Conservation (phyloP, 2,329 filamentous ascomycete genomes). For the Claviceps sp. region DNA sequence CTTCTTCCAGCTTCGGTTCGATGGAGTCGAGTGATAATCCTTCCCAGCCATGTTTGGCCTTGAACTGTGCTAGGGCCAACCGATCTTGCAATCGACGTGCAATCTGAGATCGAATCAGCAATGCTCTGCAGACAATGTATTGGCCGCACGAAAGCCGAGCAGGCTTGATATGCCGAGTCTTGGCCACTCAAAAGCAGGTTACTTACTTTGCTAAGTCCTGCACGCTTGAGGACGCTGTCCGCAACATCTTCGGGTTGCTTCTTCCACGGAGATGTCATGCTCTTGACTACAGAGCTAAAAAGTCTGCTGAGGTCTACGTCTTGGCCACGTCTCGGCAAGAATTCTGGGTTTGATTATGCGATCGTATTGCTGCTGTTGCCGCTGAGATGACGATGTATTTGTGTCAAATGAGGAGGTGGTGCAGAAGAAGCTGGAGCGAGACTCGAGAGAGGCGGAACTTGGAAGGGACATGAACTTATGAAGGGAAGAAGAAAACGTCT, state of each 20-base stretch:
- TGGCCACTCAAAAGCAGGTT: neutral
- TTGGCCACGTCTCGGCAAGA: neutral
- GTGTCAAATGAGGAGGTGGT: neutral
- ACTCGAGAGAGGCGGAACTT: constrained; percentile 1
- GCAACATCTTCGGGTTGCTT: constrained; percentile 50
- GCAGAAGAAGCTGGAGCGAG: constrained; percentile 1
- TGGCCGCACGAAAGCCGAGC: neutral
- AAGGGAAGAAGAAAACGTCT: neutral
- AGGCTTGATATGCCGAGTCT: neutral
- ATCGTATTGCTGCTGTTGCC: neutral
- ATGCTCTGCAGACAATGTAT: neutral
- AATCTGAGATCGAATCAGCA: constrained; percentile 47
- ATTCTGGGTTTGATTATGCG: neutral
- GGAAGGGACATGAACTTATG: neutral
- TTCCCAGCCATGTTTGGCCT: constrained; percentile 91
- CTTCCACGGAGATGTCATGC: constrained; percentile 48
- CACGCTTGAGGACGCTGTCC: constrained; percentile 57
- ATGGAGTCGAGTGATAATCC: constrained; percentile 76
- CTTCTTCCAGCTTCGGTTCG: constrained; percentile 70
- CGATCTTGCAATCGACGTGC: constrained; percentile 86
- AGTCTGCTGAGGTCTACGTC: neutral
- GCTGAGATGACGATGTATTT: neutral
- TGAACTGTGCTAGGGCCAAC: constrained; percentile 90
- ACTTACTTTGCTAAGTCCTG: constrained; percentile 62
- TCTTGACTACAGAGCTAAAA: neutral